Base-by-base conservation (phyloP, 768 basidiomycete species). In the Phlebiopsis flavidoalba region DNA sequence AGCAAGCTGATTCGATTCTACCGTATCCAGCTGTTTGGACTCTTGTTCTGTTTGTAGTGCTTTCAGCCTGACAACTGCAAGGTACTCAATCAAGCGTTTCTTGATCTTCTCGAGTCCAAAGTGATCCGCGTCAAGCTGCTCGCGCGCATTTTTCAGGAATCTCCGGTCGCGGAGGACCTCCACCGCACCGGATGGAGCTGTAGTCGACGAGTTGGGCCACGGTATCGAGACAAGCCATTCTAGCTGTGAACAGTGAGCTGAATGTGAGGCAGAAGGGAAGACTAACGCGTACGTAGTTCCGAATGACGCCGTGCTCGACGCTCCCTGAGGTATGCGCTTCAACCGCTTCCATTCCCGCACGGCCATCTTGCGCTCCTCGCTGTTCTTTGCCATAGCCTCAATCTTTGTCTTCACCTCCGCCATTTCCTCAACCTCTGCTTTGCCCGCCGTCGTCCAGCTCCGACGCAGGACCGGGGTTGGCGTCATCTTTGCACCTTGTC, bases 61-160 rank as follows among this genome's bases (percentile, higher is more conserved):
- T 48, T 76, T 76, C 53, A 86, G 74, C 61, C 92, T 77, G 36
- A 95, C 87, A 11, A 97, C 89, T 0, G 93, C 94, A 45, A 98
- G 82, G 71, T 93, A 97, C 68, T 97, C 95, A 50, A 96, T 89
- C 2, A 96, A 73, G 10, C 95, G 80, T 64, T 91, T 87, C 80
- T 97, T 98, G 71, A 98, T 88, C 71, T 91, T 92, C 60, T 95
- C 92, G 17, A 98, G 77, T 1, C 95, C 95, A 66, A 87, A 96
- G 71, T 98, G 95, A 61, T 96, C 95, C 12, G 85, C 80, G 66
- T 98, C 94, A 8, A 98, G 83, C 69, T 91, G 93, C 21, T 77
- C 77, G 22, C 90, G 86, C 26, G 95, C 93, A 40, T 79, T 81
- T 31, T 79, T 62, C 26, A 93, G 79, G 77, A 92, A 92, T 4